Base-by-base conservation (phyloP, 768 basidiomycete genomes). In the Boletus pseudopeckii region DNA sequence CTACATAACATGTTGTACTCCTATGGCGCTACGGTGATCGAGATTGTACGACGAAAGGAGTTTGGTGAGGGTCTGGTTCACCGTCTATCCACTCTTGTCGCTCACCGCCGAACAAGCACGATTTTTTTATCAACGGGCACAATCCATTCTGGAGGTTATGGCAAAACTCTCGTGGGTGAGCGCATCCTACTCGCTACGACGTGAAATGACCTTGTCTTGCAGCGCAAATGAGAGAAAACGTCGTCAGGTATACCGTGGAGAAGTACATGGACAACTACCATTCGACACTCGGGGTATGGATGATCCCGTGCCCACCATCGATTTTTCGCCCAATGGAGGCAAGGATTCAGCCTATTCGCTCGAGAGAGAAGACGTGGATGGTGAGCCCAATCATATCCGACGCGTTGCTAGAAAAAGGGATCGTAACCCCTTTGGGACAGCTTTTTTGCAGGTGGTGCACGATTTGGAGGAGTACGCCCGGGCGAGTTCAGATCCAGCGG, bases 1-100 rank as follows among this genome's bases (percentile, higher is more conserved):
- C 74, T 98, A 40, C 93, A 96, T 66, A 85, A 81, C 51, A 90
- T 98, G 83, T 69, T 95, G 1, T 94, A 92, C 64, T 92, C 91
- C 0, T 98, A 98, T 69, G 89, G 90, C 0, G 90, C 91, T 1
- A 92, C 93, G 0, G 80, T 97, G 9, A 80, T 94, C 17, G 96
- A 98, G 71, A 84, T 98, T 30, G 90, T 95, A 2, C 78, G 96
- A 53, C 77, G 96, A 50, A 91, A 91, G 61, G 92, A 96, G 66
- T 97, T 96, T 69, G 78, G 92, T 88, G 56, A 69, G 85, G 69
- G 50, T 32, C 7, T 50, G 48, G 26, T 28, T 38, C 17, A 14
- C n/a, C 22, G 34, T 30, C 7, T 41, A 34, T 49, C 2, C 4
- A 32, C 5, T 7, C 26, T 22, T 17, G 6, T 48, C 40, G 11